A percentile compares a stretch with the other conserved stretches of the same genome.
These are phyloP conservation scores for Phaeosphaeriaceae sp. DNA, from an alignment of 2,329 filamentous ascomycete species.

Conservation along the genomic window DNA sequence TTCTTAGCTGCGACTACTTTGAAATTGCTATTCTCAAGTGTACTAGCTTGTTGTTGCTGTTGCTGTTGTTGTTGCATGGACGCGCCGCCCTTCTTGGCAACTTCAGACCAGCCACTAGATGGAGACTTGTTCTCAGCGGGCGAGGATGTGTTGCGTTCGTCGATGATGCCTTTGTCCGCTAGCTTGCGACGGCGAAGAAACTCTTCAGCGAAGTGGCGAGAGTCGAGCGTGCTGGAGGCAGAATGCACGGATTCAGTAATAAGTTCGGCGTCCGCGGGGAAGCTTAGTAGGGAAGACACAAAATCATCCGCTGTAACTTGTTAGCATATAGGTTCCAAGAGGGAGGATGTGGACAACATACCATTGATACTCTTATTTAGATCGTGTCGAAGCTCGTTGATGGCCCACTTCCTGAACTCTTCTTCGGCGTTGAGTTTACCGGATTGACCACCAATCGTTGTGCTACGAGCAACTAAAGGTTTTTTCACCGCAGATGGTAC, in stretches of 20 bases:
- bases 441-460: constrained; percentile 51
- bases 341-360: constrained; percentile 47
- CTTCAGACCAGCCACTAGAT: constrained; percentile 88
- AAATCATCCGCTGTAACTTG: constrained; percentile 73
- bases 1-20: constrained; percentile 92
- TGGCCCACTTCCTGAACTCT: constrained; percentile 93
- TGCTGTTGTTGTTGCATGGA: constrained; percentile 48
- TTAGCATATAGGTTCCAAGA: constrained; percentile 18
- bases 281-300: constrained; percentile 73
- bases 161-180: constrained; percentile 88
- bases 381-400: constrained; percentile 77
- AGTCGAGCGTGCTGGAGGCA: constrained; percentile 87
- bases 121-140: constrained; percentile 51
- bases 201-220: constrained; percentile 90
- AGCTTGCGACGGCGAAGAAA: constrained; percentile 92
- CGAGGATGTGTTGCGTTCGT: constrained; percentile 67
- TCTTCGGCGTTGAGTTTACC: constrained; percentile 73
- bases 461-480: constrained; percentile 58
- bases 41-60: constrained; percentile 44
- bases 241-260: constrained; percentile 91
- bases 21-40: constrained; percentile 68
- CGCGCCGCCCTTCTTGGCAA: constrained; percentile 92
- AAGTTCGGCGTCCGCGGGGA: constrained; percentile 78
- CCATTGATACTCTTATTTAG: constrained; percentile 71
- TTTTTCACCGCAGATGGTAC: constrained; percentile 57